Evolutionary conservation across 176 grass and related monocot species (phyloP).

Genomic region (Juncus effusus): DNA sequence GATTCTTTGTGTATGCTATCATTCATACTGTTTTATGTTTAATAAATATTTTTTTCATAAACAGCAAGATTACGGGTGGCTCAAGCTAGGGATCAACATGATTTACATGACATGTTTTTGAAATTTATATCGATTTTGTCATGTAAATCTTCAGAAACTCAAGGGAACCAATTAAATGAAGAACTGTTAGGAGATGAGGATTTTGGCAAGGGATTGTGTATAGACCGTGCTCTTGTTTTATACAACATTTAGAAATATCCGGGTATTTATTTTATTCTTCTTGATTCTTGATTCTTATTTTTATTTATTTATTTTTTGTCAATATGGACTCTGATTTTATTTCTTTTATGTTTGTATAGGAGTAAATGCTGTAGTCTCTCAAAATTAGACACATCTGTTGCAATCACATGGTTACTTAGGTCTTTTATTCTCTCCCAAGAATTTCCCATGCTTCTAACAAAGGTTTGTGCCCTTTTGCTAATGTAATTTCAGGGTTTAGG

Average conservation of each 20-base stretch:
- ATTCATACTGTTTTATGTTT: neutral
- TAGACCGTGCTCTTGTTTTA: conserved; percentile 69
- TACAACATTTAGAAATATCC: conserved; percentile 52
- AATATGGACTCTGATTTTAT: conserved; percentile 5
- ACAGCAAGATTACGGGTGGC: conserved; percentile 52
- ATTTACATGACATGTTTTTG: conserved; percentile 65
- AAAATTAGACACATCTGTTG: conserved; percentile 43
- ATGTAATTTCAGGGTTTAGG: neutral
- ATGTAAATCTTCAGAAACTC: conserved; percentile 39
- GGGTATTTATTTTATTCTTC: conserved; percentile 47
- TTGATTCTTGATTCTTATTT: conserved; percentile 5
- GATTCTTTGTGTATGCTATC: neutral
- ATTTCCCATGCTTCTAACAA: conserved; percentile 56
- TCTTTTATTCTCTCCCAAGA: conserved; percentile 67
- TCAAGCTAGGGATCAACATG: conserved; percentile 43
- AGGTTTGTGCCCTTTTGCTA: conserved; percentile 38
- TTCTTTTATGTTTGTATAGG: conserved; percentile 33
- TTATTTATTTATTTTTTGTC: conserved; percentile 13
- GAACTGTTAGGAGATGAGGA: conserved; percentile 44
- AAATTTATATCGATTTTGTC: conserved; percentile 58
- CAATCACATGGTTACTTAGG: conserved; percentile 67
- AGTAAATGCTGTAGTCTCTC: conserved; percentile 49
- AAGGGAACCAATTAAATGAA: conserved; percentile 37
- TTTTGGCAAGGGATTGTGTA: conserved; percentile 36
- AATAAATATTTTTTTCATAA: conserved; percentile 28